phyloP scores from a whole-genome alignment of 352 stramenopile species.

The Pilasporangium apinafurcum region DNA sequence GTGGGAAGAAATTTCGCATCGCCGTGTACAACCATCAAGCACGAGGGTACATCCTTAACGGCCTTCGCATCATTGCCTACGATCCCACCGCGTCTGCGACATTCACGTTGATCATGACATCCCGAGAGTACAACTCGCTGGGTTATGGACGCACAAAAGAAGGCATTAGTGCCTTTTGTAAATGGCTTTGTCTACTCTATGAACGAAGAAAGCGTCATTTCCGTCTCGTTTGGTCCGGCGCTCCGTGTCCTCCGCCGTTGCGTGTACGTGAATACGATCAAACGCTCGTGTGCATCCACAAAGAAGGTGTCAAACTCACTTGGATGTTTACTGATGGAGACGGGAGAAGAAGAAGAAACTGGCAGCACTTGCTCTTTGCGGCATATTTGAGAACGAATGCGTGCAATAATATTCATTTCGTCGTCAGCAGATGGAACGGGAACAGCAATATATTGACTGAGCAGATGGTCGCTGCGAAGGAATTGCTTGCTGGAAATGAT shows the following conservation, averaged over 20 bases:
- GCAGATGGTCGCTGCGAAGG: conserved; percentile 6
- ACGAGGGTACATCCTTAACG: conserved; percentile 37
- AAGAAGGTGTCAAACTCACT: conserved; percentile 38
- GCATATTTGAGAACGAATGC: conserved; percentile 30
- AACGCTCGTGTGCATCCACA: conserved; percentile 48
- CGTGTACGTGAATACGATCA: conserved; percentile 44
- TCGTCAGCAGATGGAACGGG: conserved; percentile 12
- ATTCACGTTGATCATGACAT: conserved; percentile 28
- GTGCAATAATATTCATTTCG: conserved; percentile 26
- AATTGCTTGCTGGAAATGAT: conserved; percentile 17
- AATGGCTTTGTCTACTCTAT: conserved; percentile 56
- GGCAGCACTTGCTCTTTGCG: conserved; percentile 17
- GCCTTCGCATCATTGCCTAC: conserved; percentile 46
- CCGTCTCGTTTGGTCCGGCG: conserved; percentile 51
- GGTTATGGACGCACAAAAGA: conserved; percentile 38
- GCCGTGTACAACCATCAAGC: conserved; percentile 30
- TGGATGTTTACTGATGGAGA: no score
- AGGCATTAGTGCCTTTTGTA: conserved; percentile 39
- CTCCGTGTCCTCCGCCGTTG: conserved; percentile 39
- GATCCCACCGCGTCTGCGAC: conserved; percentile 29
- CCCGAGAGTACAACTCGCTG: conserved; percentile 36
- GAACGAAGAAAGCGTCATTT: conserved; percentile 41
- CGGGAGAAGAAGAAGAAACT: not conserved
- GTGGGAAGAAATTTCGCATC: conserved; percentile 34
- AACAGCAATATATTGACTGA: conserved; percentile 15